Evolutionary conservation across 345 rosid genomes (phyloP).

Genomic region (Theobroma cacao): DNA sequence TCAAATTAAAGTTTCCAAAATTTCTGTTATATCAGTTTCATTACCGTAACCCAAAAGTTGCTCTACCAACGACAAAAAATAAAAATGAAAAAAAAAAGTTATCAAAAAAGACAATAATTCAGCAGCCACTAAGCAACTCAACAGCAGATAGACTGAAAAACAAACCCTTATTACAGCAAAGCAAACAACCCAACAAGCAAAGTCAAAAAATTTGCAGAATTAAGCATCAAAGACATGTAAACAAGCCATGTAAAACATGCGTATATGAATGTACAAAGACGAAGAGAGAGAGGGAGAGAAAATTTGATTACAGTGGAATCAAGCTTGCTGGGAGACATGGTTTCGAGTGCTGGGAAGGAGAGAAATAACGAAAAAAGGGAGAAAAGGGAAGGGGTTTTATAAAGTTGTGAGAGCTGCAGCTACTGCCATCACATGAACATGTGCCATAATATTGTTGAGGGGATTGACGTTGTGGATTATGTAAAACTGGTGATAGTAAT

Average conservation of each 20-base stretch:
- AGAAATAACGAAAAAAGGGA: too few relatives aligned
- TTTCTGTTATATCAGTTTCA: background rate
- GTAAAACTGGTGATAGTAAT: background rate
- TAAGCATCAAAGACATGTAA: background rate
- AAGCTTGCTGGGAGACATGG: constrained; percentile 18
- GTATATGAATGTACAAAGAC: background rate
- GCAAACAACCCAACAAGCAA: background rate
- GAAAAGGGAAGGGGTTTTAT: background rate
- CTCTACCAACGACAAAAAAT: background rate
- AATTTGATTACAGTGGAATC: constrained; percentile 14
- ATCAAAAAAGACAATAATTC: background rate
- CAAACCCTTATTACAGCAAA: constrained; percentile 3
- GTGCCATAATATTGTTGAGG: background rate
- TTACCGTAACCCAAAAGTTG: background rate
- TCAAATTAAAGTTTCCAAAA: background rate
- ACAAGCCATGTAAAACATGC: background rate
- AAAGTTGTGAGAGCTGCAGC: background rate
- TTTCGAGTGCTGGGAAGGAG: background rate
- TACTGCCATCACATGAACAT: background rate
- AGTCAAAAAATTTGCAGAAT: background rate
- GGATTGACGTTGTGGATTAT: background rate
- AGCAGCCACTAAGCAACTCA: background rate
- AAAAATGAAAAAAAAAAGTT: background rate
- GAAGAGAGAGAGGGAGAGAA: background rate
- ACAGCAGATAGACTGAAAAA: background rate